Base-by-base conservation (phyloP, 805 yeast species). In the Ogataea trehaloabstinens region DNA sequence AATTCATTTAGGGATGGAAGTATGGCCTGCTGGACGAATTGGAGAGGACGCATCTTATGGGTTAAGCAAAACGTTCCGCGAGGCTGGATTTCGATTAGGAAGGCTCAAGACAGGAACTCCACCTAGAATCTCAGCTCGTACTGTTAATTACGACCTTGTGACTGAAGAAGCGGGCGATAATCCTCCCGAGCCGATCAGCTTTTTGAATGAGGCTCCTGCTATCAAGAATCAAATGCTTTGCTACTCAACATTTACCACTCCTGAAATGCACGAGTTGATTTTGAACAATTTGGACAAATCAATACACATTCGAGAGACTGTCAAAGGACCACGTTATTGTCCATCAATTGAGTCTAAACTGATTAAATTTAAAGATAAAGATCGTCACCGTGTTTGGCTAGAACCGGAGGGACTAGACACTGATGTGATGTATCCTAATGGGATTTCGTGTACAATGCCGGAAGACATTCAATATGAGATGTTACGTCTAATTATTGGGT, bases 31-130 rank as follows among this genome's bases (percentile, higher is more conserved):
- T 0, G 99, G 99, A 0, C 71, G 99, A 48, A 82, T 91, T 19
- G 96, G 95, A 4, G 99, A 93, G 63, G 77, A 71, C 16, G 93
- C 98, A 2, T 86, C 97, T 0, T 85, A 80, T 63, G 98, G 98
- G 1, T 73, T 93, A 18, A 83, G 95, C 24, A 69, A 78, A 32
- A 89, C 98, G 1, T 72, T 93, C 28, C 64, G 68, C 19, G 78
- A 78, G 3, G 82, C 85, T 1, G 95, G 95, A 0, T 91, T 93
- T 58, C 68, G 77, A 44, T 64, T 93, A 37, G 98, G 98, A 0
- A 71, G 99, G 40, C 68, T 93, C 50, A 93, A 93, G 56, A 93
- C 99, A 0, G 99, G 99, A 0, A 93, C 99, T 0, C 99, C 99
- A 0, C 95, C 98, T 2, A 71, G 99, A 42, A 64, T 93, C 19